Evolutionary conservation across 2,329 filamentous ascomycete species (phyloP).

Genomic region (Cladosporium colombiae): DNA sequence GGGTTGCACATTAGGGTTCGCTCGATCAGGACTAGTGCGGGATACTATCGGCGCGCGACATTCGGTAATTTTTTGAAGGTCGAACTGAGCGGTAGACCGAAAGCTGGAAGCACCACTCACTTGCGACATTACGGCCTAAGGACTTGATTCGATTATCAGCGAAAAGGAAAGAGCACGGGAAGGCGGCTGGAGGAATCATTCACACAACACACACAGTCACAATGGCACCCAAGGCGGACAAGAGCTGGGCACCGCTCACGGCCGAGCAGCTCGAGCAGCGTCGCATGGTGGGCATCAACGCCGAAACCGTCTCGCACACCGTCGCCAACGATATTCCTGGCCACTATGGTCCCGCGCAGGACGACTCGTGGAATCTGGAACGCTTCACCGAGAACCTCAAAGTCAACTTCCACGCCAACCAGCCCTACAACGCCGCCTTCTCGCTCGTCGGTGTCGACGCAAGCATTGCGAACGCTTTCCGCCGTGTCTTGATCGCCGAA

Average conservation of each 20-base stretch:
- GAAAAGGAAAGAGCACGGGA: conserved; percentile 1
- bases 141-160: background rate
- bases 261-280: conserved; percentile 62
- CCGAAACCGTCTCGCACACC: conserved; percentile 87
- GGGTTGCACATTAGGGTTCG: background rate
- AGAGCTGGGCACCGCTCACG: conserved; percentile 39
- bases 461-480: conserved; percentile 93
- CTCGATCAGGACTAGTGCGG: background rate
- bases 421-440: conserved; percentile 76
- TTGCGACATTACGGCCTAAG: conserved; percentile 4
- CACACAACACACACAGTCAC: conserved; percentile 6
- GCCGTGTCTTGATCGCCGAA: conserved; percentile 91
- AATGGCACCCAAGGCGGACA: conserved; percentile 17
- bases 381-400: conserved; percentile 71
- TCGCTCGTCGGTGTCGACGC: conserved; percentile 91
- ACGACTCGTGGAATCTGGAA: conserved; percentile 75
- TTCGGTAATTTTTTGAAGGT: conserved; percentile 3
- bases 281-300: conserved; percentile 84
- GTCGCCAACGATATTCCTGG: conserved; percentile 89
- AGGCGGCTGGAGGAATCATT: conserved; percentile 15
- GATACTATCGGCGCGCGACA: background rate
- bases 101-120: background rate
- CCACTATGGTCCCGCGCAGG: conserved; percentile 80
- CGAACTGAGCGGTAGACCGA: background rate
- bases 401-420: conserved; percentile 82